Evolutionary conservation across 2,329 filamentous ascomycete species (phyloP).

Genomic region (Nannizziopsis barbatae): DNA sequence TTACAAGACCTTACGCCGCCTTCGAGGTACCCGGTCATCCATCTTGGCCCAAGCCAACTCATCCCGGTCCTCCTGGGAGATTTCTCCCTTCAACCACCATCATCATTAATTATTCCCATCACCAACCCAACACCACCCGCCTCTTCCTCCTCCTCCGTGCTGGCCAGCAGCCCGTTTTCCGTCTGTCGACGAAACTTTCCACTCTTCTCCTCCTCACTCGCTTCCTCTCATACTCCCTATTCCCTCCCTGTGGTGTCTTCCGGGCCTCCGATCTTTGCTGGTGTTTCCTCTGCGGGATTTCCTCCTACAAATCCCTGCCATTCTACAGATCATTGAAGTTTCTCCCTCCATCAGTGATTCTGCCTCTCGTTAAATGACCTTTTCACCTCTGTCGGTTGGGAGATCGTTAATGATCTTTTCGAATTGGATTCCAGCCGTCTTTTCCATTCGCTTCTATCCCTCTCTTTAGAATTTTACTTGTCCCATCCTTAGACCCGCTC

Average conservation of each 20-base stretch:
- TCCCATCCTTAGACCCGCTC: neutral
- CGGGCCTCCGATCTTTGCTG: neutral
- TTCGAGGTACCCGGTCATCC: slow-evolving; percentile 2
- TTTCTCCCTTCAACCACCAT: neutral
- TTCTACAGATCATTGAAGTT: neutral
- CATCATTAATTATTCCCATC: neutral
- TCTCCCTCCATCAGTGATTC: slow-evolving; percentile 1
- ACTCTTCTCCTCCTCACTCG: neutral
- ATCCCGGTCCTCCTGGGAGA: slow-evolving; percentile 7
- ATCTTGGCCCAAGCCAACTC: slow-evolving; percentile 11
- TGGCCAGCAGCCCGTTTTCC: neutral
- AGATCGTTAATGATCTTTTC: slow-evolving; percentile 5
- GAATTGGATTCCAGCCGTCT: neutral
- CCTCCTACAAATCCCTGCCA: neutral
- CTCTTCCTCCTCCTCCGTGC: neutral
- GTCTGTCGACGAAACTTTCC: neutral
- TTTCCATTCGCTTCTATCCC: neutral
- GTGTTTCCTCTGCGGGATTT: neutral
- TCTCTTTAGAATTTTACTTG: neutral
- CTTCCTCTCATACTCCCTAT: no score
- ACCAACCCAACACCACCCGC: neutral
- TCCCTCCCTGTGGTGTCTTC: neutral
- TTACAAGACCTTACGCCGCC: slow-evolving; percentile 2
- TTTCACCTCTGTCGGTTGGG: slow-evolving; percentile 5
- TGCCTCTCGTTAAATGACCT: slow-evolving; percentile 8